Conservation (phyloP, 768 basidiomycete genomes). For the Royoungia palumana region DNA sequence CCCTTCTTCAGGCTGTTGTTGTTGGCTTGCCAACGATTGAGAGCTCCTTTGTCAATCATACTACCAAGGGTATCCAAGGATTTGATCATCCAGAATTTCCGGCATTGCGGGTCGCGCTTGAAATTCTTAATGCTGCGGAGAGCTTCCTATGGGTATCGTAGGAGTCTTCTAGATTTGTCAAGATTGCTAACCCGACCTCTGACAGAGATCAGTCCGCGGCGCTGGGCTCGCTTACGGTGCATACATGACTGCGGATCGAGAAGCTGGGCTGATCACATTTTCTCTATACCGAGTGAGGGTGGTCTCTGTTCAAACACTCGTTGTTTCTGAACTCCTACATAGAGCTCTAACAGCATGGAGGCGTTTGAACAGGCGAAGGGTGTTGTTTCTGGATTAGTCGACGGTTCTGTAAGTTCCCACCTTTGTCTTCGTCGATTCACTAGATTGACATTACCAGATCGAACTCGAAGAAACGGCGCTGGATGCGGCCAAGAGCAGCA, state of each 20-base stretch:
- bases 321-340: slow-evolving; percentile 8
- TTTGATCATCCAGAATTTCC: slow-evolving; percentile 83
- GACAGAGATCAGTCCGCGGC: slow-evolving; percentile 83
- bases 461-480: slow-evolving; percentile 74
- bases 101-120: slow-evolving; percentile 77
- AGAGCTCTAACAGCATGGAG: slow-evolving; percentile 78
- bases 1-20: slow-evolving; percentile 60
- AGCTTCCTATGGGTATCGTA: slow-evolving; percentile 83
- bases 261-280: slow-evolving; percentile 75
- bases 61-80: slow-evolving; percentile 73
- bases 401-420: slow-evolving; percentile 63
- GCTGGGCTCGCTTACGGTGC: slow-evolving; percentile 96
- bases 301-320: background rate
- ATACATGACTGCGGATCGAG: slow-evolving; percentile 66
- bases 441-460: slow-evolving; percentile 47
- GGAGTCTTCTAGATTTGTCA: background rate
- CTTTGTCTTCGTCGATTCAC: background rate
- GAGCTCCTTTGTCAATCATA: slow-evolving; percentile 81
- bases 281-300: slow-evolving; percentile 69
- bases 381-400: slow-evolving; percentile 74
- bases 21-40: slow-evolving; percentile 93
- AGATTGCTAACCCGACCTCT: slow-evolving; percentile 8
- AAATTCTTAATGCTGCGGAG: slow-evolving; percentile 90
- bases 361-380: slow-evolving; percentile 80
- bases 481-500: slow-evolving; percentile 88